These are phyloP conservation scores for Psophocarpus tetragonolobus DNA, from an alignment of 306 rosid genomes.

Conservation along the genomic window DNA sequence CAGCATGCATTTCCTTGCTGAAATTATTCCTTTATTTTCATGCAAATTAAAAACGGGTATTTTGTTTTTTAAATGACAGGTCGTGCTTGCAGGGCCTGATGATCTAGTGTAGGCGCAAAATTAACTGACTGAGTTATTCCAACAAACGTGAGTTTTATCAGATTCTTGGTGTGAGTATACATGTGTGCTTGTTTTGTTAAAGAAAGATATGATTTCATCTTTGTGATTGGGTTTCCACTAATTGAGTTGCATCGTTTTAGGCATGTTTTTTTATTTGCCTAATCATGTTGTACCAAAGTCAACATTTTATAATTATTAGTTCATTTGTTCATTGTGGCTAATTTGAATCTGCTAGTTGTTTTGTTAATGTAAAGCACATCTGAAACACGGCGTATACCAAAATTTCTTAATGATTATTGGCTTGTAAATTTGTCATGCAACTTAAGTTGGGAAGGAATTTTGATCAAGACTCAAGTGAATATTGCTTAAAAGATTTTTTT, in stretches of 20 bases:
- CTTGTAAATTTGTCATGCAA: background rate
- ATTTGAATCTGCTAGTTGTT: conserved; percentile 32
- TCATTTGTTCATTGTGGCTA: conserved; percentile 73
- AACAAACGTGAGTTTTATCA: conserved; percentile 47
- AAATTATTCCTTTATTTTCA: background rate
- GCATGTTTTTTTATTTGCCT: conserved; percentile 93
- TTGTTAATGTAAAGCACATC: conserved; percentile 26
- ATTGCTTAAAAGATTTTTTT: background rate
- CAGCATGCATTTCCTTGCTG: background rate
- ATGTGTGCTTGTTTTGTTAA: conserved; percentile 53
- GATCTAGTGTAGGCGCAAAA: conserved; percentile 72
- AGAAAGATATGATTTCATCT: conserved; percentile 40
- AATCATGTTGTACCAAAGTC: conserved; percentile 64
- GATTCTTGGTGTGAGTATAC: conserved; percentile 55
- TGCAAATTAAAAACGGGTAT: conserved; percentile 7
- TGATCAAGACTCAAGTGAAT: background rate
- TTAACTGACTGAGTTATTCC: conserved; percentile 48
- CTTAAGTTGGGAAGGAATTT: background rate
- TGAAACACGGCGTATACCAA: conserved; percentile 3
- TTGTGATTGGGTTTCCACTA: conserved; percentile 62
- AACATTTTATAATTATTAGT: conserved; percentile 53
- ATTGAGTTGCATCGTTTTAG: conserved; percentile 84
- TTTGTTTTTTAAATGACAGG: conserved; percentile 50
- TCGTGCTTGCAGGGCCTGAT: conserved; percentile 92
- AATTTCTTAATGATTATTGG: background rate